Percentiles rank a stretch among this genome's conserved stretches.
These are phyloP conservation scores for Podospora bellae-mahoneyi DNA, from an alignment of 495 filamentous ascomycete species.

Conservation along the genomic window DNA sequence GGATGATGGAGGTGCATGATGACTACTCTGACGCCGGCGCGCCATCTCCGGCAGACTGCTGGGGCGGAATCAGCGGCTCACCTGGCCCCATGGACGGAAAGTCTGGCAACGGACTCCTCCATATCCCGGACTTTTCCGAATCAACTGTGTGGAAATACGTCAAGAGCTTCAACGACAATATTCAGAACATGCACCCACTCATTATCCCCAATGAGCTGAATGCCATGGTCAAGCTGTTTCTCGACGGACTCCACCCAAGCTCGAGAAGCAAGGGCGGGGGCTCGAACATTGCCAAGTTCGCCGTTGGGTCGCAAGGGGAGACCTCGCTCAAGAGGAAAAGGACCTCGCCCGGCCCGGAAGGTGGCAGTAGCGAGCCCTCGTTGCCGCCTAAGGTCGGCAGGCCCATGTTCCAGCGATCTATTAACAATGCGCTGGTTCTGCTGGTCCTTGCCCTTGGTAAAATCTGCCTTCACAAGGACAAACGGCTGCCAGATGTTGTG, in stretches of 20 bases:
- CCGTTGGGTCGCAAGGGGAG: conserved; percentile 31
- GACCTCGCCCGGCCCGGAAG: conserved; percentile 40
- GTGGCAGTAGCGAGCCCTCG: conserved; percentile 30
- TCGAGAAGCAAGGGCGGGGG: conserved; percentile 19
- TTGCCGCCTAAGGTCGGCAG: conserved; percentile 37
- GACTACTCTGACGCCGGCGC: conserved; percentile 48
- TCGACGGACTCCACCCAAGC: conserved; percentile 40
- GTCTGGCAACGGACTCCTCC: conserved; percentile 33
- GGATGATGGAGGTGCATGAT: conserved; percentile 32
- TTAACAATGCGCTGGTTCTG: conserved; percentile 73
- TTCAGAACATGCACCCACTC: conserved; percentile 90
- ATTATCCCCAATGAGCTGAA: conserved; percentile 52
- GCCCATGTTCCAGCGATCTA: conserved; percentile 52
- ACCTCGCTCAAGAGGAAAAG: conserved; percentile 59
- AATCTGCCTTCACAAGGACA: conserved; percentile 64
- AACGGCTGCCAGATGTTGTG: conserved; percentile 58
- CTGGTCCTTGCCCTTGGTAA: conserved; percentile 82
- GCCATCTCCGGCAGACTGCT: conserved; percentile 47
- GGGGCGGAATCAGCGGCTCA: conserved; percentile 49
- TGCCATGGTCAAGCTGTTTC: conserved; percentile 48
- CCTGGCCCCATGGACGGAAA: conserved; percentile 38
- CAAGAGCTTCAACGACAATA: conserved; percentile 68
- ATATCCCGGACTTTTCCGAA: conserved; percentile 61
- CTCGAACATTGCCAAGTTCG: conserved; percentile 30
- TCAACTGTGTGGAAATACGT: conserved; percentile 61